Evolutionary conservation across 2,329 filamentous ascomycete species (phyloP).

Genomic region (Neofusicoccum sp.): DNA sequence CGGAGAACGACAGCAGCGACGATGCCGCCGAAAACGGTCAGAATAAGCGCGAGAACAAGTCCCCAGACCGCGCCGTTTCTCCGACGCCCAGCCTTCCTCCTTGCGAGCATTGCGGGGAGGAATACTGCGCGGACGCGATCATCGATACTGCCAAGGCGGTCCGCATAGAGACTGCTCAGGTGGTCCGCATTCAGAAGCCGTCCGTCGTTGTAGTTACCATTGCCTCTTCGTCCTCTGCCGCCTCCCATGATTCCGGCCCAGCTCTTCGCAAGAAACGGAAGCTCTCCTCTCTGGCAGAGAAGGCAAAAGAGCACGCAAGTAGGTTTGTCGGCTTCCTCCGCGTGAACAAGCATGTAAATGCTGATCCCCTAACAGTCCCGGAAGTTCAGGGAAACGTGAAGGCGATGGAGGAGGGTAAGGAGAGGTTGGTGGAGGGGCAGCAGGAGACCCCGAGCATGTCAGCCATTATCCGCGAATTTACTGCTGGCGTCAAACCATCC

Average conservation of each 20-base stretch:
- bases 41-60: neutral
- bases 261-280: conserved; percentile 7
- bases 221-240: neutral
- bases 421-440: neutral
- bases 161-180: neutral
- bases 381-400: neutral
- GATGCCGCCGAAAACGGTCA: neutral
- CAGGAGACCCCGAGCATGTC: neutral
- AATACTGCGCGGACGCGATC: neutral
- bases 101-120: neutral
- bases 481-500: neutral
- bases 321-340: neutral
- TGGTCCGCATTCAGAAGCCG: neutral
- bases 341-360: no score
- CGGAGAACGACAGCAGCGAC: neutral
- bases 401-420: neutral
- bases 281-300: neutral
- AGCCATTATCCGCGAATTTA: neutral
- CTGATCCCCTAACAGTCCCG: neutral
- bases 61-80: neutral
- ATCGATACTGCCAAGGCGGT: neutral
- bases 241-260: neutral
- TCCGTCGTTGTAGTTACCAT: neutral
- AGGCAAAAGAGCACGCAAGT: neutral
- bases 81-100: neutral